Conservation (phyloP, 2,329 filamentous ascomycete species). For the Cladosporium velox region DNA sequence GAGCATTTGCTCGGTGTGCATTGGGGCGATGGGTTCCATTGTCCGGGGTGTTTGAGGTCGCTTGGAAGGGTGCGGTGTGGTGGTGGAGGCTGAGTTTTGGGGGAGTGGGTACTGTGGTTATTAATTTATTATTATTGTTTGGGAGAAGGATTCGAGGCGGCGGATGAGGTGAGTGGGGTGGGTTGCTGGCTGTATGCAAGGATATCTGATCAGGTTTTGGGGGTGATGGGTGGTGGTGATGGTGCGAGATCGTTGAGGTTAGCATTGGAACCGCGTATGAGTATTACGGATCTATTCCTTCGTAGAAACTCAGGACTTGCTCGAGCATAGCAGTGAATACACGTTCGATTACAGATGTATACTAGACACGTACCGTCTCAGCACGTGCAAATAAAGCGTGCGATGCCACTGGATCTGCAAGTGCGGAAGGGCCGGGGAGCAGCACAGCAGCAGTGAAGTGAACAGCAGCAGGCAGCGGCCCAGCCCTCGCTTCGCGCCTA, state of each 20-base stretch:
- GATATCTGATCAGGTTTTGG: neutral
- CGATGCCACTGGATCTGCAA: neutral
- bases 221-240: too few relatives aligned
- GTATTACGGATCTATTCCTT: too few relatives aligned
- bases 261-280: too few relatives aligned
- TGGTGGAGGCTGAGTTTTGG: neutral
- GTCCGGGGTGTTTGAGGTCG: neutral
- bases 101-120: neutral
- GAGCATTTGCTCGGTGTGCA: neutral
- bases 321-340: too few relatives aligned
- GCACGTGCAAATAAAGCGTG: neutral
- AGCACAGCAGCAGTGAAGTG: neutral
- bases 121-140: neutral
- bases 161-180: neutral
- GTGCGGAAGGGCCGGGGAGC: neutral
- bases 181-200: too few relatives aligned
- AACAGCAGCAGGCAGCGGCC: neutral
- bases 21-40: neutral
- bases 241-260: too few relatives aligned
- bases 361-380: neutral
- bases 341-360: neutral
- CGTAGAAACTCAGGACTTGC: too few relatives aligned
- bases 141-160: neutral
- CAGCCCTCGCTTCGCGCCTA: neutral
- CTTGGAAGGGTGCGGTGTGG: neutral